Evolutionary conservation across 805 yeast species (phyloP), one percentile per base, ranked within the genome.

Genomic region (Diddensiella santjacobensis): DNA sequence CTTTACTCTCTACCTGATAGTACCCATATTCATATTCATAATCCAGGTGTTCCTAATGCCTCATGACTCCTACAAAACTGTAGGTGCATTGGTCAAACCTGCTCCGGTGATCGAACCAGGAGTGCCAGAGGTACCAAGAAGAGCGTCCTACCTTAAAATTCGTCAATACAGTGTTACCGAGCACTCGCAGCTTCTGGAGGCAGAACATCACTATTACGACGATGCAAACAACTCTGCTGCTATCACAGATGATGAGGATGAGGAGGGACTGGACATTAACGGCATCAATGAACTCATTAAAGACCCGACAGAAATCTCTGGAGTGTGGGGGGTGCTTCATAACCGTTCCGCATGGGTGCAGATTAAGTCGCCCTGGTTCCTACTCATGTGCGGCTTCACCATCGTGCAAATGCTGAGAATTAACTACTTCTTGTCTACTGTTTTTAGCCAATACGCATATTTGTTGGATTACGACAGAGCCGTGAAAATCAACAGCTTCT

Each of bases 391-490:
- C 22, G 61, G 79, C 1, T 87, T 89, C 65, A 85, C 96, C 3
- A 78, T 90, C 2, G 76, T 90, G 49, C 95, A 88, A 65, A 90
- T 90, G 96, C 74, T 91, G 39, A 74, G 97, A 63, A 83, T 90
- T 57, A 90, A 90, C 70, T 91, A 87, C 66, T 91, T 88, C 66
- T 93, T 90, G 47, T 97, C 96, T 5, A 87, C 97, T 1, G 72
- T 90, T 30, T 78, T 81, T 59, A 71, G 95, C 0, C 97, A 90
- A 69, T 95, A 88, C 71, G 75, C 74, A 22, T 91, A 72, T 61
- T 74, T 89, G 52, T 72, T 88, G 47, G 78, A 77, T 10, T 71
- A 71, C 55, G 64, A 71, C 2, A 54, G 59, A 2, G 95, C 95
- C 1, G 63, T 73, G 22, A 57, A 60, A 10, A 67, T 87, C 43